Percentiles rank a stretch among this genome's conserved stretches.
These are phyloP conservation scores for Willaertia magna DNA, from an alignment of 208 protist genomes.

Conservation along the genomic window DNA sequence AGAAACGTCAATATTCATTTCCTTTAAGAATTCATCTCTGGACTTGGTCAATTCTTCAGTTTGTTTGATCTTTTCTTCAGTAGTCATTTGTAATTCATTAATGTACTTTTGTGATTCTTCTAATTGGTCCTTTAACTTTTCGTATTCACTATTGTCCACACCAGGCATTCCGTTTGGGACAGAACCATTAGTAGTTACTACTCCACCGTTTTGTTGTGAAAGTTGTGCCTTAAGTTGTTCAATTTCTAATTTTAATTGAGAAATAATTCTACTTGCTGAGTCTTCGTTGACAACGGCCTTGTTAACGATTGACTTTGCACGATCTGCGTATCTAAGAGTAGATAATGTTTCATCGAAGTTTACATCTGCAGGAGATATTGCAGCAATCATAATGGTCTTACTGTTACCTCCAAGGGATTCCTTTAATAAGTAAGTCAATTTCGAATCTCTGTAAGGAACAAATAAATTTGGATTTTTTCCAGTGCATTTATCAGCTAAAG, in stretches of 20 bases:
- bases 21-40: neutral
- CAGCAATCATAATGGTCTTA: slow-evolving; percentile 34
- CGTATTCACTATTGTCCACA: neutral
- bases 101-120: neutral
- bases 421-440: slow-evolving; percentile 48
- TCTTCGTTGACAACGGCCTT: slow-evolving; percentile 51
- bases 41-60: neutral
- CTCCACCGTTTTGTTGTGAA: neutral
- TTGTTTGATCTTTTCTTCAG: neutral
- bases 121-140: neutral
- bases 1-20: neutral
- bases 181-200: neutral
- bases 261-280: slow-evolving; percentile 34
- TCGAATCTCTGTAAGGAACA: slow-evolving; percentile 64
- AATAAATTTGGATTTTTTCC: slow-evolving; percentile 36
- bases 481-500: slow-evolving; percentile 43
- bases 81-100: slow-evolving; percentile 6
- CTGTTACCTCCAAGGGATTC: slow-evolving; percentile 50
- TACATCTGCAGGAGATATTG: slow-evolving; percentile 27
- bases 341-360: slow-evolving; percentile 37
- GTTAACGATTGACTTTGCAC: slow-evolving; percentile 47
- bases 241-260: slow-evolving; percentile 42
- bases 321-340: slow-evolving; percentile 27
- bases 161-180: neutral
- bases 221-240: slow-evolving; percentile 16